These are phyloP conservation scores for Solanum corneliomulleri DNA, from an alignment of 257 asterid species.

Conservation along the genomic window DNA sequence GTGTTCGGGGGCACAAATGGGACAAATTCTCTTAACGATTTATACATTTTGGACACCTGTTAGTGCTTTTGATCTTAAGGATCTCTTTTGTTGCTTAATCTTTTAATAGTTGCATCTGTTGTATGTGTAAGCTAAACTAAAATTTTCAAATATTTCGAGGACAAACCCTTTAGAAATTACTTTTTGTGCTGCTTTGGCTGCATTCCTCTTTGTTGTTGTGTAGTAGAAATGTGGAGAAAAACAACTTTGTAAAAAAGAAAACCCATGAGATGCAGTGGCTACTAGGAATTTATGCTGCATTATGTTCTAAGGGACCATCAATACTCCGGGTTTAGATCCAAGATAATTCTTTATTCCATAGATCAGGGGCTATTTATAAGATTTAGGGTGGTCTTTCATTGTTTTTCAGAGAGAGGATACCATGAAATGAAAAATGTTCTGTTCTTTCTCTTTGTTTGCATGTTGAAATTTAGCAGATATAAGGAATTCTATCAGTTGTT, in stretches of 20 bases:
- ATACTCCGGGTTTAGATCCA: background rate
- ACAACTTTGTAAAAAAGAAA: background rate
- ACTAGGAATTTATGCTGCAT: background rate
- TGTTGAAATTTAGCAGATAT: background rate
- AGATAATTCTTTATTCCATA: background rate
- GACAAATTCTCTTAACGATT: slow-evolving; percentile 62
- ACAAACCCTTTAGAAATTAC: background rate
- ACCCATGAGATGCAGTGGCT: background rate
- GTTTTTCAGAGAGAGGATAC: background rate
- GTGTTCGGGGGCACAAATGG: slow-evolving; percentile 97
- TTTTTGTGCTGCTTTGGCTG: background rate
- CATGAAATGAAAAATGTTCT: background rate
- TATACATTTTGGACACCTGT: slow-evolving; percentile 76
- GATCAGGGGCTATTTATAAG: background rate
- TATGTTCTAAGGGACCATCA: background rate
- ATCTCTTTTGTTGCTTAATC: background rate
- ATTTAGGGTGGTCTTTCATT: background rate
- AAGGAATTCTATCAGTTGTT: background rate
- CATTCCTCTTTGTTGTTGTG: background rate
- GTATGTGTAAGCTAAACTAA: background rate
- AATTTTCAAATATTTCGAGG: background rate
- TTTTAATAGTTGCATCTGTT: background rate
- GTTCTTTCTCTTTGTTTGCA: background rate
- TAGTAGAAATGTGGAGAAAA: background rate
- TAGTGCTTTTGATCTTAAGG: slow-evolving; percentile 12